Evolutionary conservation across 768 basidiomycete genomes (phyloP).

Genomic region (Rhizopogon vinicolor): DNA sequence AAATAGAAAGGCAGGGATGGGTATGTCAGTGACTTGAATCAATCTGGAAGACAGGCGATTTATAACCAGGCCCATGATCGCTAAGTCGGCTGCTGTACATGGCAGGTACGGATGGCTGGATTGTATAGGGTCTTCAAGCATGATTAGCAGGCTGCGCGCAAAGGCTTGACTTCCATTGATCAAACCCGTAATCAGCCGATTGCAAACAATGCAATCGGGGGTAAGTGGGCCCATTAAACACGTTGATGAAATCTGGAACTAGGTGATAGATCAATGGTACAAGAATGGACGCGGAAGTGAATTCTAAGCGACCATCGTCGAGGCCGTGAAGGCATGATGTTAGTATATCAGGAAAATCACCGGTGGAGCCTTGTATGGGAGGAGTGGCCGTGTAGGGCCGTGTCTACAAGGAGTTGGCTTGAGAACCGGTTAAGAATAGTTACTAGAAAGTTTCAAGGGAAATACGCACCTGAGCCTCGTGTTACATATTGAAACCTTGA

Average conservation of each 20-base stretch:
- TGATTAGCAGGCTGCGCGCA: conserved; percentile 21
- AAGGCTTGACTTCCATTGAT: conserved; percentile 24
- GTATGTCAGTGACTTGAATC: conserved; percentile 21
- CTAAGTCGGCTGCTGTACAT: conserved; percentile 17
- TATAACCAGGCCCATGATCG: conserved; percentile 24
- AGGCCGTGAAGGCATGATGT: conserved; percentile 2
- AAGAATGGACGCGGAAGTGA: conserved; percentile 24
- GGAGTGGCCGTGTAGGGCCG: conserved; percentile 9
- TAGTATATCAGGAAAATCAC: conserved; percentile 33
- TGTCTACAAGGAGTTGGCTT: conserved; percentile 18
- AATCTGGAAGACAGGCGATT: conserved; percentile 20
- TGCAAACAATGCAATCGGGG: conserved; percentile 18
- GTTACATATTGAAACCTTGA: conserved; percentile 30
- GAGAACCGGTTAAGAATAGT: conserved; percentile 17
- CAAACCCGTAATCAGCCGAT: conserved; percentile 25
- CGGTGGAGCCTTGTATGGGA: background rate
- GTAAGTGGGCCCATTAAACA: conserved; percentile 25
- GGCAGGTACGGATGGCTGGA: conserved; percentile 20
- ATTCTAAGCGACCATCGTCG: conserved; percentile 2
- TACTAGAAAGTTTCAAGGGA: conserved; percentile 7
- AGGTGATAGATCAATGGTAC: conserved; percentile 7
- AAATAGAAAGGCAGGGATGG: conserved; percentile 17
- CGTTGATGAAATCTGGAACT: conserved; percentile 23
- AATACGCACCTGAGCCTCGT: conserved; percentile 27
- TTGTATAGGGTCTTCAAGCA: conserved; percentile 19